Conservation (phyloP, 495 filamentous ascomycete species). For the Mytilinidion resinicola region DNA sequence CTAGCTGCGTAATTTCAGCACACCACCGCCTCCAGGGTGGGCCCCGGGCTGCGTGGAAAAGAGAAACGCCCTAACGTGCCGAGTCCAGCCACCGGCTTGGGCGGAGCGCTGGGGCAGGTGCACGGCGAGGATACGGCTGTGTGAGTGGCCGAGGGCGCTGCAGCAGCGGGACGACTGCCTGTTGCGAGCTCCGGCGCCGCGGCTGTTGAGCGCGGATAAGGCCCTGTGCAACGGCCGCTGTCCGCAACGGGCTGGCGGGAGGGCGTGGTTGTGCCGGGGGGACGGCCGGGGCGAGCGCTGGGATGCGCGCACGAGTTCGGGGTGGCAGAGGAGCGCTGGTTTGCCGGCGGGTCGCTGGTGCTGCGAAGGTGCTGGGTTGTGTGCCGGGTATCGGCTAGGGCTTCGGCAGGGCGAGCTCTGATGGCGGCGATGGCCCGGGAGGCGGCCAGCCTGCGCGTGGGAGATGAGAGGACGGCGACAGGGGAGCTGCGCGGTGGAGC, state of each 20-base stretch:
- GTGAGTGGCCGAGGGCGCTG: background rate
- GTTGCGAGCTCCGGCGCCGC: background rate
- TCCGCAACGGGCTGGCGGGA: background rate
- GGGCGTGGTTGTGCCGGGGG: background rate
- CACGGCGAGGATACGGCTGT: background rate
- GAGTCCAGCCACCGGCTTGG: conserved; percentile 3
- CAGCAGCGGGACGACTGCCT: background rate
- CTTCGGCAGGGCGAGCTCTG: too few species aligned
- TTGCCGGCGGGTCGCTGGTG: background rate
- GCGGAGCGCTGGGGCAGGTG: background rate
- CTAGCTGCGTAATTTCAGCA: conserved; percentile 6
- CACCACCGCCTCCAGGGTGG: background rate
- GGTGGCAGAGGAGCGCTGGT: background rate
- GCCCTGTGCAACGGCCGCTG: conserved; percentile 6
- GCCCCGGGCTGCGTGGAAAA: background rate
- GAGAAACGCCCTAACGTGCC: conserved; percentile 22
- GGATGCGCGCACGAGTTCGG: too few species aligned
- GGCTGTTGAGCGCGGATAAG: conserved; percentile 9
- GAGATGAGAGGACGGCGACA: background rate
- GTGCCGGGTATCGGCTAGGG: too few species aligned
- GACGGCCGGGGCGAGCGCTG: background rate
- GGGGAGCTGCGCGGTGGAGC: background rate
- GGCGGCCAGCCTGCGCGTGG: background rate
- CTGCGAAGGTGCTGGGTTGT: too few species aligned
- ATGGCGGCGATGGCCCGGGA: background rate